Percentiles rank a stretch among this genome's conserved stretches.
phyloP scores from a whole-genome alignment of 1,139 yeast species.

The Suhomyces terraborum region DNA sequence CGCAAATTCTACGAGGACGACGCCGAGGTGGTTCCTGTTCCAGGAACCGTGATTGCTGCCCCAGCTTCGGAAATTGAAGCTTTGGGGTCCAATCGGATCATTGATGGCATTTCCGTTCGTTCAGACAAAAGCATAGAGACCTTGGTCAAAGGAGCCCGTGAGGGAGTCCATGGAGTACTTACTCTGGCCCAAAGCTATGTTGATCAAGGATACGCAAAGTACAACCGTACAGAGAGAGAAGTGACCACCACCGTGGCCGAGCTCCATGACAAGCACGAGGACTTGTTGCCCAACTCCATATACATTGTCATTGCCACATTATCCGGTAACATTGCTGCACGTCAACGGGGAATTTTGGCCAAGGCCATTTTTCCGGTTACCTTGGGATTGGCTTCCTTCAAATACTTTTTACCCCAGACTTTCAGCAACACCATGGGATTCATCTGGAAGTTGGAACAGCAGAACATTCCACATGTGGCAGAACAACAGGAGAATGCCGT shows the following conservation, averaged over 20 bases:
- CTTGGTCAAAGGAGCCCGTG: slow-evolving; percentile 51
- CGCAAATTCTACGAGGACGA: slow-evolving; percentile 67
- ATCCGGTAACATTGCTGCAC: slow-evolving; percentile 78
- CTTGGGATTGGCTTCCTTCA: slow-evolving; percentile 71
- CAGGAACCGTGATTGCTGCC: slow-evolving; percentile 58
- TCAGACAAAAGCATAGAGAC: slow-evolving; percentile 53
- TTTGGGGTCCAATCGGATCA: slow-evolving; percentile 46
- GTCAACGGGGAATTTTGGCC: slow-evolving; percentile 64
- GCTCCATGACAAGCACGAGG: slow-evolving; percentile 73
- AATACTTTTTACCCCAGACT: slow-evolving; percentile 76
- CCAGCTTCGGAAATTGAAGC: slow-evolving; percentile 45
- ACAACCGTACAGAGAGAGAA: slow-evolving; percentile 62
- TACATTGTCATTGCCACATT: slow-evolving; percentile 75
- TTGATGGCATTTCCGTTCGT: slow-evolving; percentile 62
- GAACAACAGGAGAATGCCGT: slow-evolving; percentile 58
- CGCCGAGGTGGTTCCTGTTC: slow-evolving; percentile 49
- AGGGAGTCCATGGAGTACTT: slow-evolving; percentile 22
- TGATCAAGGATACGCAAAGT: slow-evolving; percentile 46
- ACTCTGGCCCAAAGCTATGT: slow-evolving; percentile 24
- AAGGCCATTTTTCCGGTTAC: slow-evolving; percentile 63
- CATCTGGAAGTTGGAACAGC: slow-evolving; percentile 66
- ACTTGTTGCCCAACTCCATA: slow-evolving; percentile 71
- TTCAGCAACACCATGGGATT: slow-evolving; percentile 63
- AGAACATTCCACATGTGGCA: slow-evolving; percentile 66
- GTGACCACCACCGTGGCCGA: slow-evolving; percentile 68